phyloP scores from a whole-genome alignment of 768 basidiomycete species.

The Amanita subjunquillea region DNA sequence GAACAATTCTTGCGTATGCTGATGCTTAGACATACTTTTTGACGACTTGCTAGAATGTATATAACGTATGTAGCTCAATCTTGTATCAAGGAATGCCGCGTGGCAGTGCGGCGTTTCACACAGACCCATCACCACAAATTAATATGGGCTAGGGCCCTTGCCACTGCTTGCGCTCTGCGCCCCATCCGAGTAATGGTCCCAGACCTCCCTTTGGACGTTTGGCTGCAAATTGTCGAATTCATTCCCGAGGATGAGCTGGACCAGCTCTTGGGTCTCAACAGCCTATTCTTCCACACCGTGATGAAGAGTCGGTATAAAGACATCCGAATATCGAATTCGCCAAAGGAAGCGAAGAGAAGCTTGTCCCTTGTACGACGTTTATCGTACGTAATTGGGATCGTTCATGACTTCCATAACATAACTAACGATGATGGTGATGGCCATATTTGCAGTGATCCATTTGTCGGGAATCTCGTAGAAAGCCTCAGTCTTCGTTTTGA shows the following conservation, averaged over 20 bases:
- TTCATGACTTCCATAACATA: neutral
- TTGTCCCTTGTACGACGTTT: conserved; percentile 12
- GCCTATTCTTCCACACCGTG: conserved; percentile 20
- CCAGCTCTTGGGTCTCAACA: conserved; percentile 18
- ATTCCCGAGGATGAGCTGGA: conserved; percentile 17
- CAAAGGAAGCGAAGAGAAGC: conserved; percentile 10
- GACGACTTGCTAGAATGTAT: neutral
- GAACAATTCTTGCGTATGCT: neutral
- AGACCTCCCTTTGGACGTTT: conserved; percentile 23
- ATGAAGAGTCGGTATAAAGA: conserved; percentile 19
- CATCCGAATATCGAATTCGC: conserved; percentile 12
- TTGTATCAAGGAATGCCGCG: neutral
- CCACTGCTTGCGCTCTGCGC: neutral
- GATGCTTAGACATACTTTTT: neutral
- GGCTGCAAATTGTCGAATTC: conserved; percentile 19
- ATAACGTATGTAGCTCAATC: neutral
- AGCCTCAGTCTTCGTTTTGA: conserved; percentile 5
- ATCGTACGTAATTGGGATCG: conserved; percentile 6
- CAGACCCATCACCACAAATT: neutral
- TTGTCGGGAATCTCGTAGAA: conserved; percentile 11
- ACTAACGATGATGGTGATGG: too few species aligned
- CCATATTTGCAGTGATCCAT: conserved; percentile 12
- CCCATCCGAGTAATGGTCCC: conserved; percentile 6
- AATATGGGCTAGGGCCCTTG: neutral
- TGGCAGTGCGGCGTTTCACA: neutral